Percentiles rank a stretch among this genome's conserved stretches.
Evolutionary conservation across 1,284 basidiomycete genomes (phyloP).

Genomic region (Garcileccinum viscosum): DNA sequence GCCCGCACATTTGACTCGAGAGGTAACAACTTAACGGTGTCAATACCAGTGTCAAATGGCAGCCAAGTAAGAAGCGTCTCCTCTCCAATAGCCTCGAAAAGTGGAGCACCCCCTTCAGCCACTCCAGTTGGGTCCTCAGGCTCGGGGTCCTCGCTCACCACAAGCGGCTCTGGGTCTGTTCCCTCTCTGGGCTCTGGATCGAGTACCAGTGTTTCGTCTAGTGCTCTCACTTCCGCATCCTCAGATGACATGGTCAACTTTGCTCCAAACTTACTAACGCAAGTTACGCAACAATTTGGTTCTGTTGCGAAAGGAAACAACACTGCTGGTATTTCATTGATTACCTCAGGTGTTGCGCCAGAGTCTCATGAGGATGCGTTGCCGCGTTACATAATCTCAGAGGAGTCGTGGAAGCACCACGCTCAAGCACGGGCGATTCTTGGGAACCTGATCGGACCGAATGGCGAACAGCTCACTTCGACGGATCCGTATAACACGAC

Average conservation of each 20-base stretch:
- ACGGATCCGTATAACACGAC: constrained; percentile 92
- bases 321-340: constrained; percentile 42
- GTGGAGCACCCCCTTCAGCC: constrained; percentile 42
- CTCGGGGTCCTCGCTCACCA: constrained; percentile 60
- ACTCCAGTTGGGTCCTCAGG: constrained; percentile 52
- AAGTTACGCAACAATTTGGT: constrained; percentile 55
- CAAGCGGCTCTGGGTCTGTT: constrained; percentile 55
- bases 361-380: constrained; percentile 47
- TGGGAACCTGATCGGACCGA: constrained; percentile 80
- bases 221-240: constrained; percentile 47
- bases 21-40: constrained; percentile 47
- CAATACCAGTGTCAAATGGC: constrained; percentile 51
- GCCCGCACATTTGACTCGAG: constrained; percentile 39
- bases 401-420: constrained; percentile 84
- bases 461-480: constrained; percentile 82
- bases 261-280: constrained; percentile 48
- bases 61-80: constrained; percentile 67
- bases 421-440: constrained; percentile 79
- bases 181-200: constrained; percentile 63
- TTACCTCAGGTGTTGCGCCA: constrained; percentile 47
- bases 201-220: constrained; percentile 53
- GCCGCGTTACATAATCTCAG: constrained; percentile 62
- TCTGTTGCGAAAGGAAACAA: constrained; percentile 42
- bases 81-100: constrained; percentile 62
- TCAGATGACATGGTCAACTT: constrained; percentile 59